Evolutionary conservation across 2,329 filamentous ascomycete genomes (phyloP).

Genomic region (Aspergillus spinulosporus): DNA sequence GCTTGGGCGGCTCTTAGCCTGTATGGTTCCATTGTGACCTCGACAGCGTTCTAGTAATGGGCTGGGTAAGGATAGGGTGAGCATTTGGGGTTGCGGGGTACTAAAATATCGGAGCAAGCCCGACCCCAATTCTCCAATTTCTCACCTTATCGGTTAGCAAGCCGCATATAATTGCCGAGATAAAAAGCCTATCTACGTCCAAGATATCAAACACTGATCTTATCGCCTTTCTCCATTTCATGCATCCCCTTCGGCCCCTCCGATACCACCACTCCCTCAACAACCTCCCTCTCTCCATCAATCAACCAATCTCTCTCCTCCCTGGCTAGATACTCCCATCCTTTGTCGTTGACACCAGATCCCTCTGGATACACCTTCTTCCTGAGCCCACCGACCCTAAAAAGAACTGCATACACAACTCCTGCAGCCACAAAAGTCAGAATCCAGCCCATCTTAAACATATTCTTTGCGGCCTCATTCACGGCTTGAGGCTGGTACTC

Average conservation of each 20-base stretch:
- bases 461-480: conserved; percentile 7
- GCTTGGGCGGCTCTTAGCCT: conserved; percentile 8
- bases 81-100: too few species aligned
- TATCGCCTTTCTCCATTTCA: background rate
- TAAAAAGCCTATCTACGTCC: too few species aligned
- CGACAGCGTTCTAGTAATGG: too few species aligned
- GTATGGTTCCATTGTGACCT: background rate
- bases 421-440: conserved; percentile 8
- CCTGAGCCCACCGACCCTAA: background rate
- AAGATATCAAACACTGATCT: background rate
- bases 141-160: background rate
- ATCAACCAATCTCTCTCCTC: conserved; percentile 10
- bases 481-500: conserved; percentile 6
- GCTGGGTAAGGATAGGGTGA: too few species aligned
- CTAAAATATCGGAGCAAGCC: too few species aligned
- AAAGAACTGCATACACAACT: conserved; percentile 1
- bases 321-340: conserved; percentile 6
- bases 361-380: too few species aligned
- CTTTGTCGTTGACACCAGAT: background rate
- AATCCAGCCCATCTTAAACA: conserved; percentile 13
- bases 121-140: background rate
- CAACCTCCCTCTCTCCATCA: conserved; percentile 1
- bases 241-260: background rate
- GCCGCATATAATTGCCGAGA: background rate
- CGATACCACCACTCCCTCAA: background rate